Base-by-base conservation (phyloP, 345 rosid species). In the Eucalyptus viminalis region DNA sequence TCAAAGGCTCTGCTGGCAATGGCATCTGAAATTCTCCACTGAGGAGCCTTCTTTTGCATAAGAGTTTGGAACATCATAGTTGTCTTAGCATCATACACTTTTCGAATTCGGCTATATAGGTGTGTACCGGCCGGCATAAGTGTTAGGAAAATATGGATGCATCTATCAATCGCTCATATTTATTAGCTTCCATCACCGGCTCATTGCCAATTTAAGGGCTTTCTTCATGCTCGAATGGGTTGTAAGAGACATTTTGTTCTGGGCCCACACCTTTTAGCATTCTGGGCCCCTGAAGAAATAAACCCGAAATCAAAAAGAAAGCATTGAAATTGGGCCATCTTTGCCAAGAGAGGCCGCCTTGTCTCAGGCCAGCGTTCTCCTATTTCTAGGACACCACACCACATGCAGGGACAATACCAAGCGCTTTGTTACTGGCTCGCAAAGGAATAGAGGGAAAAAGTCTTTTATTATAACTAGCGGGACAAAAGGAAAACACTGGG, bases 231-330 rank as follows among this genome's bases (percentile, higher is more conserved):
- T 14, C 37, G 34, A 65, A 65, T 65, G 76, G 76, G 9, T 65
- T n/a, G 76, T 7, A 65, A n/a, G 76, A 65, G 76, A 65, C 97
- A 94, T 72, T 95, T 94, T 54, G 96, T 94, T 27, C 88, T 94
- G 86, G 93, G 94, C 60, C 58, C 54, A 21, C 21, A 50, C 19
- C 53, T 50, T 50, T 50, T 50, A 50, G 53, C 53, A 50, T 50
- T 50, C 19, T 50, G 8, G 53, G 53, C 8, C 21, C 53, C 53
- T 50, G 21, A 50, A 50, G 54, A 50, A 50, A 50, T 16, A 50
- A 56, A 24, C 62, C 62, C 0, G 13, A 56, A 56, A 56, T 56
- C 3, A 11, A 56, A 56, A 22, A 54, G 58, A 21, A 54, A 54
- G 5, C 25, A 56, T 56, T 56, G 62, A 56, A 56, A 24, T 56